Conservation (phyloP, 1,284 basidiomycete species). For the Rhizopogon parksii region DNA sequence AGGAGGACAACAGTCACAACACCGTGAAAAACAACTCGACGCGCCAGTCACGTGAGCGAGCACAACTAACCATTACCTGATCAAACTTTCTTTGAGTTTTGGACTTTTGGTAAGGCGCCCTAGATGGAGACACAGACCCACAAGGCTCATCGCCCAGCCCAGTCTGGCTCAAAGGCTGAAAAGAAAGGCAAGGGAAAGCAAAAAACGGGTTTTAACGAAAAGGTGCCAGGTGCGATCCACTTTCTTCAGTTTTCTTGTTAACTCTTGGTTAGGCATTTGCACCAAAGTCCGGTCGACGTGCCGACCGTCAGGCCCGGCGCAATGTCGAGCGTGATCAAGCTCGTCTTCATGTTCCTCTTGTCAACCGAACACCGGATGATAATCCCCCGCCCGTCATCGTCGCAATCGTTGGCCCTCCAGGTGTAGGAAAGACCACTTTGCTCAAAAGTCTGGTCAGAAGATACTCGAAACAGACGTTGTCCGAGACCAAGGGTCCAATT, state of each 20-base stretch:
- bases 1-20: too few species aligned
- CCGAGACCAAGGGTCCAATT: slow-evolving; percentile 88
- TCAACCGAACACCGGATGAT: slow-evolving; percentile 90
- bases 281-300: slow-evolving; percentile 80
- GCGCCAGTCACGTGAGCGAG: slow-evolving; percentile 24
- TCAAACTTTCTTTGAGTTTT: not conserved
- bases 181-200: slow-evolving; percentile 76
- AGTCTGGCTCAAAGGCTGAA: slow-evolving; percentile 66
- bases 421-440: slow-evolving; percentile 95
- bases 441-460: slow-evolving; percentile 88
- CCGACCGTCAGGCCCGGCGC: slow-evolving; percentile 83
- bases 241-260: not conserved
- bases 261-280: slow-evolving; percentile 74
- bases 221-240: slow-evolving; percentile 42
- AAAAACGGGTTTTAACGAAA: slow-evolving; percentile 81
- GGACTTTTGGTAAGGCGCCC: not conserved
- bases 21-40: slow-evolving; percentile 11
- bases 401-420: slow-evolving; percentile 95
- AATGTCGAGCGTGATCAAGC: slow-evolving; percentile 94
- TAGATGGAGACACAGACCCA: slow-evolving; percentile 64
- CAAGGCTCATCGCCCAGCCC: slow-evolving; percentile 71
- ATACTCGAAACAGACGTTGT: slow-evolving; percentile 92
- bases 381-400: slow-evolving; percentile 92
- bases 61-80: slow-evolving; percentile 12
- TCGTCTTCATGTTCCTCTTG: slow-evolving; percentile 90